Conservation (phyloP, 192 early-diverging fungal genomes). For the Backusella westeae region DNA sequence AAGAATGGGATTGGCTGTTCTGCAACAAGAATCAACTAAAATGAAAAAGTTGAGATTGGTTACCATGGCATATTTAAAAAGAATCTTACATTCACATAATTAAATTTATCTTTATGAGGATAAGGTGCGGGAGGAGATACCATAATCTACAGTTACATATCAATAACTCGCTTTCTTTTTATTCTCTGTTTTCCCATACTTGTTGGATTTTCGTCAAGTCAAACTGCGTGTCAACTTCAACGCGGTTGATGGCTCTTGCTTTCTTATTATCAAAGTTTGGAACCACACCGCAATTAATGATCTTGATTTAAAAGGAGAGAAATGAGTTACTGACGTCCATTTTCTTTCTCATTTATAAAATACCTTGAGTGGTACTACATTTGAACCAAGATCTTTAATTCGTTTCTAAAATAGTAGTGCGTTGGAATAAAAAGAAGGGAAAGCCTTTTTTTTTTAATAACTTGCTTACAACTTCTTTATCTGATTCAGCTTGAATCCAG, state of each 20-base stretch:
- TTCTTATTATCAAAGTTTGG: conserved; percentile 39
- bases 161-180: not conserved
- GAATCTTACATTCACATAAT: conserved; percentile 50
- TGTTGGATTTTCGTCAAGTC: conserved; percentile 46
- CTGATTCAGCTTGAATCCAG: conserved; percentile 45
- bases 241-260: conserved; percentile 44
- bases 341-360: not conserved
- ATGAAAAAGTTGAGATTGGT: not conserved
- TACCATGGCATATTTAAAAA: not conserved
- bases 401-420: conserved; percentile 15
- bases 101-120: conserved; percentile 49
- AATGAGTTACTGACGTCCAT: not conserved
- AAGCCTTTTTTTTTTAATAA: not conserved
- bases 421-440: not conserved
- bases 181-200: not conserved
- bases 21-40: conserved; percentile 44
- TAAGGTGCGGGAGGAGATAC: conserved; percentile 48
- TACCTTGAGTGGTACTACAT: conserved; percentile 25
- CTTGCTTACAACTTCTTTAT: conserved; percentile 42
- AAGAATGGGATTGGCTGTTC: conserved; percentile 45
- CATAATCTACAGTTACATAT: conserved; percentile 36
- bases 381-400: conserved; percentile 21
- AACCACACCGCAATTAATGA: conserved; percentile 47
- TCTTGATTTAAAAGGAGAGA: not conserved
- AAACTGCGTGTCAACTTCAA: conserved; percentile 40